A percentile compares a stretch with the other conserved stretches of the same genome.
Evolutionary conservation across 2,329 filamentous ascomycete genomes (phyloP).

Genomic region (Pseudodiploospora longispora): DNA sequence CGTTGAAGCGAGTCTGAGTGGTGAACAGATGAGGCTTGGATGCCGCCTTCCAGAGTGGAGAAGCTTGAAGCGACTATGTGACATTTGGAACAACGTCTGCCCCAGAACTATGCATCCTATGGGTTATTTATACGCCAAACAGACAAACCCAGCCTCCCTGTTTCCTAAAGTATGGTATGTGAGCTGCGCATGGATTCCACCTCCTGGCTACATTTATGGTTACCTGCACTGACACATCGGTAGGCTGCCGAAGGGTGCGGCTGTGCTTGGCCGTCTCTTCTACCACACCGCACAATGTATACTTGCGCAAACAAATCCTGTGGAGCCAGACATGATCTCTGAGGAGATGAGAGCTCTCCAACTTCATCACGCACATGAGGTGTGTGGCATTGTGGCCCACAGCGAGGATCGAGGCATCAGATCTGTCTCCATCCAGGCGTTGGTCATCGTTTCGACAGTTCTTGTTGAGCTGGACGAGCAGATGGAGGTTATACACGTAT

Average conservation of each 20-base stretch:
- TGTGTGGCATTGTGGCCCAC: slow-evolving; percentile 85
- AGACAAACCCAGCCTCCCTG: slow-evolving; percentile 59
- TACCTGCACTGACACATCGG: neutral
- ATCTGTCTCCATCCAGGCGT: slow-evolving; percentile 68
- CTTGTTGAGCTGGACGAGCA: slow-evolving; percentile 64
- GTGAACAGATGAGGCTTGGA: slow-evolving; percentile 56
- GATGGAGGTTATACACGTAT: slow-evolving; percentile 69
- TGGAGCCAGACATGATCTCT: slow-evolving; percentile 48
- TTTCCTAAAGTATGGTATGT: slow-evolving; percentile 82
- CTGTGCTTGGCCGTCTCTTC: slow-evolving; percentile 74
- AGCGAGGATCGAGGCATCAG: slow-evolving; percentile 73
- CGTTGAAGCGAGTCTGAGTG: slow-evolving; percentile 50
- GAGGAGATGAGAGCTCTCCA: slow-evolving; percentile 64
- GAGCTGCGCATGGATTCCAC: neutral
- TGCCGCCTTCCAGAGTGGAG: slow-evolving; percentile 70
- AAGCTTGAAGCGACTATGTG: slow-evolving; percentile 69
- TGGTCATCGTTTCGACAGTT: slow-evolving; percentile 69
- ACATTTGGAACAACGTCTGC: slow-evolving; percentile 70
- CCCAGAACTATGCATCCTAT: slow-evolving; percentile 84
- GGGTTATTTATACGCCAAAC: slow-evolving; percentile 62
- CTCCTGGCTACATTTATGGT: neutral
- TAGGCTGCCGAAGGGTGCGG: slow-evolving; percentile 74
- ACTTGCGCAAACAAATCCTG: slow-evolving; percentile 70
- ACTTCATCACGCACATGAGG: slow-evolving; percentile 68
- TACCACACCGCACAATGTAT: slow-evolving; percentile 83